Evolutionary conservation across 73 alveolate genomes (phyloP).

Genomic region (Paramecium sexaurelia): DNA sequence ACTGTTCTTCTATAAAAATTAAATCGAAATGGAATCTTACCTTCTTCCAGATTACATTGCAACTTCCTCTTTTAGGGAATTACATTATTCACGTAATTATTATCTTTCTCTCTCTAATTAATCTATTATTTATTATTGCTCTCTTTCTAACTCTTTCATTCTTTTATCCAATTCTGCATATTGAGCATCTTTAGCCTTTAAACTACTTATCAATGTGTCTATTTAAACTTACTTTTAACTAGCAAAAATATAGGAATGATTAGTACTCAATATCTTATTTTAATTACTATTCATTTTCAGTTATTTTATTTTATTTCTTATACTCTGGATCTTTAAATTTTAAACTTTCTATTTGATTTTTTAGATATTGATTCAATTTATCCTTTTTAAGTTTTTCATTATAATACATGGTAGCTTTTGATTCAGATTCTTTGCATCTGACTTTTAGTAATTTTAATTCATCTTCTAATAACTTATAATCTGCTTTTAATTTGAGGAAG

Average conservation of each 20-base stretch:
- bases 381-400: slow-evolving; percentile 46
- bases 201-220: slow-evolving; percentile 18
- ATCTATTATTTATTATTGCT: background rate
- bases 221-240: slow-evolving; percentile 22
- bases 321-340: slow-evolving; percentile 44
- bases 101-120: slow-evolving; percentile 41
- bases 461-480: background rate
- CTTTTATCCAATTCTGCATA: slow-evolving; percentile 21
- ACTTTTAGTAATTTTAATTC: background rate
- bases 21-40: background rate
- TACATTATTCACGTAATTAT: background rate
- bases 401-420: slow-evolving; percentile 41
- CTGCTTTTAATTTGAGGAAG: background rate
- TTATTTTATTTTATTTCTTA: slow-evolving; percentile 18
- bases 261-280: slow-evolving; percentile 22
- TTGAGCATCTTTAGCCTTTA: slow-evolving; percentile 4
- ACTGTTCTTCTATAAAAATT: slow-evolving; percentile 20
- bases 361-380: background rate
- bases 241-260: background rate
- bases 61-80: slow-evolving; percentile 22
- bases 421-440: slow-evolving; percentile 55
- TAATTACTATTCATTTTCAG: slow-evolving; percentile 24
- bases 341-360: background rate
- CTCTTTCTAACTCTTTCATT: slow-evolving; percentile 40
- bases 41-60: slow-evolving; percentile 47